Percentiles rank a stretch among this genome's conserved stretches.
Conservation (phyloP, 1,139 yeast genomes). For the Lodderomyces pseudojiufengensis region DNA sequence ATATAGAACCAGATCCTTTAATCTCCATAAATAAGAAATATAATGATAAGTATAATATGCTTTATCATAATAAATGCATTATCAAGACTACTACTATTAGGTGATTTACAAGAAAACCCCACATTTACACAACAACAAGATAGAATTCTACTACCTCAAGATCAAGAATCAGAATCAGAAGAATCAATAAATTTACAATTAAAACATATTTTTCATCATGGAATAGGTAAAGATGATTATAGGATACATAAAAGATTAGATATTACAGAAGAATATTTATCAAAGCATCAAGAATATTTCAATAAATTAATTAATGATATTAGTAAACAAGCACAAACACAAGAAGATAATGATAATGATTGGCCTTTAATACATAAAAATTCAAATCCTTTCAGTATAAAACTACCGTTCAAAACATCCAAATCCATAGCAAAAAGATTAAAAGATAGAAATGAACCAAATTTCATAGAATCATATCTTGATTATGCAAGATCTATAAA, state of each 20-base stretch:
- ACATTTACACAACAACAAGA: no score
- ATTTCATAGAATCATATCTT: slow-evolving; percentile 61
- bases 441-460: slow-evolving; percentile 56
- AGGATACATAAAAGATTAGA: slow-evolving; percentile 44
- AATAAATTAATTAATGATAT: neutral
- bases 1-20: no score
- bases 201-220: slow-evolving; percentile 53
- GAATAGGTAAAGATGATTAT: slow-evolving; percentile 35
- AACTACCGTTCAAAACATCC: slow-evolving; percentile 24
- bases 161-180: no score
- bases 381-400: slow-evolving; percentile 43
- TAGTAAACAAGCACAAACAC: neutral
- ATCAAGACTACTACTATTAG: no score
- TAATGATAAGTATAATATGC: no score
- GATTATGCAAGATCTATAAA: slow-evolving; percentile 48
- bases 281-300: slow-evolving; percentile 15
- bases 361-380: slow-evolving; percentile 38
- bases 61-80: no score
- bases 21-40: no score
- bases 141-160: no score
- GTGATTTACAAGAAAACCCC: no score
- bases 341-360: slow-evolving; percentile 20
- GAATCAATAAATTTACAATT: slow-evolving; percentile 23
- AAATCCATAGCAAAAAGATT: slow-evolving; percentile 43
- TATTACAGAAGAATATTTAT: slow-evolving; percentile 37